phyloP scores from a whole-genome alignment of 2,329 filamentous ascomycete genomes.

The Phyllosticta citrichinensis region DNA sequence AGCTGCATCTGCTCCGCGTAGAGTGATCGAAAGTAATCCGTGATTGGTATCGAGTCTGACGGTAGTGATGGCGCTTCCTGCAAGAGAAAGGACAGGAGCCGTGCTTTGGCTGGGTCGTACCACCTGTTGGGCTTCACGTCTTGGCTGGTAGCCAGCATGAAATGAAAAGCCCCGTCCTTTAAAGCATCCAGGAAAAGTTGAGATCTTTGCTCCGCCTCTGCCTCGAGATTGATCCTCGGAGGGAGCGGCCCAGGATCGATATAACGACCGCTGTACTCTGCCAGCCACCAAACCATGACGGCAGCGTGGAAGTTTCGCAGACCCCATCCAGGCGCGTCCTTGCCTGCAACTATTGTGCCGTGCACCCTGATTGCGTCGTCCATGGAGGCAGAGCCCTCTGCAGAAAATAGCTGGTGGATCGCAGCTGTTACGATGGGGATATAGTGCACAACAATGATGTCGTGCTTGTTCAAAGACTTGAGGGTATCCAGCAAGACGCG shows the following conservation, averaged over 20 bases:
- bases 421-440: conserved; percentile 66
- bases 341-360: conserved; percentile 52
- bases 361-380: conserved; percentile 63
- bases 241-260: conserved; percentile 52
- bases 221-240: conserved; percentile 51
- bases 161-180: conserved; percentile 85
- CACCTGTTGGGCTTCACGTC: conserved; percentile 73
- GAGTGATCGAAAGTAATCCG: conserved; percentile 59
- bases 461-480: conserved; percentile 65
- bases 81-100: conserved; percentile 72
- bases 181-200: conserved; percentile 66
- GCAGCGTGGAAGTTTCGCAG: conserved; percentile 70
- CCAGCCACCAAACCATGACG: conserved; percentile 75
- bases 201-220: conserved; percentile 60
- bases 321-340: conserved; percentile 61
- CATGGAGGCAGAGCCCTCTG: conserved; percentile 37
- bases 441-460: conserved; percentile 66
- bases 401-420: conserved; percentile 17
- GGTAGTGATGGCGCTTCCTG: conserved; percentile 64
- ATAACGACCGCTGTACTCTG: conserved; percentile 87
- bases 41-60: conserved; percentile 58
- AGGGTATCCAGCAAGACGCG: conserved; percentile 57
- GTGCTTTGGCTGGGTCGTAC: conserved; percentile 77
- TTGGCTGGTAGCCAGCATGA: conserved; percentile 74
- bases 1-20: conserved; percentile 74